A percentile compares a stretch with the other conserved stretches of the same genome.
These are phyloP conservation scores for Ceratocystis albifundus DNA, from an alignment of 2,329 filamentous ascomycete species.

Conservation along the genomic window DNA sequence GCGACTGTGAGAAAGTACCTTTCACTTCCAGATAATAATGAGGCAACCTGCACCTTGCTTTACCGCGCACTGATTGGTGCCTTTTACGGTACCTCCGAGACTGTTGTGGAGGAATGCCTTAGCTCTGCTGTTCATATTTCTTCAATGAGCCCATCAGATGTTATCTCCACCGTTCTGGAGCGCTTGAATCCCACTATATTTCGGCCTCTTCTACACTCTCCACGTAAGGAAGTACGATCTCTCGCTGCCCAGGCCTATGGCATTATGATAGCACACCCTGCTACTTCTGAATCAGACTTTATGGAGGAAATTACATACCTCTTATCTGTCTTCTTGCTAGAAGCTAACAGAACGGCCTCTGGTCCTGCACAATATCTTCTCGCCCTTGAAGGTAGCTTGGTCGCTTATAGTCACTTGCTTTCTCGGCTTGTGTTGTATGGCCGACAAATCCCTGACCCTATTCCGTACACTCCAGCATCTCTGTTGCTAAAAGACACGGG, in stretches of 20 bases:
- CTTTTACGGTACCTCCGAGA: conserved; percentile 38
- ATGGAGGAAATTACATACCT: conserved; percentile 29
- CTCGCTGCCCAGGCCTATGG: conserved; percentile 61
- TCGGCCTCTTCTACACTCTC: conserved; percentile 53
- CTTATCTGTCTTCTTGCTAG: conserved; percentile 35
- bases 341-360: conserved; percentile 31
- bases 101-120: conserved; percentile 40
- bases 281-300: conserved; percentile 31
- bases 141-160: conserved; percentile 38
- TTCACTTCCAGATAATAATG: conserved; percentile 30
- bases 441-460: conserved; percentile 27
- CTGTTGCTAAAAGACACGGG: conserved; percentile 29
- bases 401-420: conserved; percentile 36
- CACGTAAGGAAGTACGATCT: conserved; percentile 55
- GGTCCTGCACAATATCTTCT: conserved; percentile 34
- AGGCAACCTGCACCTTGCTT: not conserved
- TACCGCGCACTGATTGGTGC: conserved; percentile 28
- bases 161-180: not conserved
- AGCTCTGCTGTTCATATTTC: conserved; percentile 44
- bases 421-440: conserved; percentile 39
- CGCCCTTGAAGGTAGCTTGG: conserved; percentile 37
- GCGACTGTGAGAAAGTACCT: conserved; percentile 47
- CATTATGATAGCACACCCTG: conserved; percentile 59
- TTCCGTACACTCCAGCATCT: conserved; percentile 28
- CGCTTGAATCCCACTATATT: conserved; percentile 39